Evolutionary conservation across 306 rosid genomes (phyloP), one percentile per base, ranked within the genome.

Genomic region (Castanospermum australe): DNA sequence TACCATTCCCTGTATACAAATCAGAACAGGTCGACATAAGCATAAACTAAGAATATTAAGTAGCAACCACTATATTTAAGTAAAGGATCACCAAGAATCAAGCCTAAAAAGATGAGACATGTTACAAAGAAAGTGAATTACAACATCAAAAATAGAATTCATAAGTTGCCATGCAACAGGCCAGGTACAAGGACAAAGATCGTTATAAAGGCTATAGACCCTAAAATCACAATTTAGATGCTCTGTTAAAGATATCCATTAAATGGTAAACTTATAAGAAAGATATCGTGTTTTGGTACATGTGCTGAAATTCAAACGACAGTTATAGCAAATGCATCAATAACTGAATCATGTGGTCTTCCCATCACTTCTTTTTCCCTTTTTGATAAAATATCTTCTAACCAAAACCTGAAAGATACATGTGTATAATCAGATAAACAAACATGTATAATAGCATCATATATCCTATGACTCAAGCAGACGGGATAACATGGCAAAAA

Each of bases 381-480:
- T 32, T 33, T 18, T 2, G 20, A 71, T 71, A 51, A 71, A 18
- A 52, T 38, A 18, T 3, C 48, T 9, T 45, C 32, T 21, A 15
- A 70, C 62, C 59, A 50, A 33, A 70, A 70, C 76, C 63, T 71
- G 33, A 33, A 71, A 33, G 33, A 33, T 51, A 25, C 17, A 50
- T 47, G 5, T 13, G n/a, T 20, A 54, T 11, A 18, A 51, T 33
- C 33, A 71, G 62, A 71, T 50, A 38, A 17, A 70, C 20, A 32
- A n/a, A 32, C 41, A 22, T 2, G 52, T 4, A 47, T 48, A 48
- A 55, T 11, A 39, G 11, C 55, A 74, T 25, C 15, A 42, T 11
- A 44, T 6, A 60, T 22, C 79, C 68, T 42, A 15, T n/a, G 28
- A 42, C 39, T 17, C 70, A 59, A 25, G 79, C 39, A 73, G 32